Percentiles rank a stretch among this genome's conserved stretches.
Evolutionary conservation across 805 yeast species (phyloP).

Genomic region (Yarrowia yakushimensis): DNA sequence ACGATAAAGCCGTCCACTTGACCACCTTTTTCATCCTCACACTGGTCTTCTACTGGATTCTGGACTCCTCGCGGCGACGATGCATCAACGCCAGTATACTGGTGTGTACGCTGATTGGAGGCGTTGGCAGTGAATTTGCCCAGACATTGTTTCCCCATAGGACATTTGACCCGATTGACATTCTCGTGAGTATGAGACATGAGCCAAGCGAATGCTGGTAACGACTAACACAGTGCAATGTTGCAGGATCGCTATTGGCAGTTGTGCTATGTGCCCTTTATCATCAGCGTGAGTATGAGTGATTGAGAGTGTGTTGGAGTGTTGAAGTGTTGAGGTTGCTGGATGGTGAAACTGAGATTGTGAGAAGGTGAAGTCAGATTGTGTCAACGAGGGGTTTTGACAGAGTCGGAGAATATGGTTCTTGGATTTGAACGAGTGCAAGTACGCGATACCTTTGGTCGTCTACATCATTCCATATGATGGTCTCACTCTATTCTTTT

Average conservation of each 20-base stretch:
- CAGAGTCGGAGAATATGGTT: no score
- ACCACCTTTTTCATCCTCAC: conserved; percentile 40
- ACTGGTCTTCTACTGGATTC: conserved; percentile 43
- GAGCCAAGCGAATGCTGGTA: background rate
- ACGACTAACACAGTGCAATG: conserved; percentile 33
- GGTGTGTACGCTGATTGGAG: conserved; percentile 39
- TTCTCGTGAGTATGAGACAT: conserved; percentile 28
- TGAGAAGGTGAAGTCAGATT: no score
- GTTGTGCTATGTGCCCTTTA: conserved; percentile 37
- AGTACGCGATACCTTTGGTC: no score
- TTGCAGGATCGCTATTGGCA: conserved; percentile 39
- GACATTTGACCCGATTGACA: conserved; percentile 40
- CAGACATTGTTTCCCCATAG: conserved; percentile 40
- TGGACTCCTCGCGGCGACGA: conserved; percentile 41
- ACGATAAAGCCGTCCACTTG: conserved; percentile 41
- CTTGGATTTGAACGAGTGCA: no score
- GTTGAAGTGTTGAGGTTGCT: background rate
- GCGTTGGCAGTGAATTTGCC: conserved; percentile 42
- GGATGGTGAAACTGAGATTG: no score
- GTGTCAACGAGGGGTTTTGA: no score
- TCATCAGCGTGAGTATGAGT: conserved; percentile 37
- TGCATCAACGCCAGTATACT: conserved; percentile 38
- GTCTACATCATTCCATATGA: no score
- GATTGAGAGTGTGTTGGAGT: background rate
- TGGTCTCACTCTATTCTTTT: no score